A percentile compares a stretch with the other conserved stretches of the same genome.
These are phyloP conservation scores for Trypanosoma conorhini DNA, from an alignment of 208 protist genomes.

Conservation along the genomic window DNA sequence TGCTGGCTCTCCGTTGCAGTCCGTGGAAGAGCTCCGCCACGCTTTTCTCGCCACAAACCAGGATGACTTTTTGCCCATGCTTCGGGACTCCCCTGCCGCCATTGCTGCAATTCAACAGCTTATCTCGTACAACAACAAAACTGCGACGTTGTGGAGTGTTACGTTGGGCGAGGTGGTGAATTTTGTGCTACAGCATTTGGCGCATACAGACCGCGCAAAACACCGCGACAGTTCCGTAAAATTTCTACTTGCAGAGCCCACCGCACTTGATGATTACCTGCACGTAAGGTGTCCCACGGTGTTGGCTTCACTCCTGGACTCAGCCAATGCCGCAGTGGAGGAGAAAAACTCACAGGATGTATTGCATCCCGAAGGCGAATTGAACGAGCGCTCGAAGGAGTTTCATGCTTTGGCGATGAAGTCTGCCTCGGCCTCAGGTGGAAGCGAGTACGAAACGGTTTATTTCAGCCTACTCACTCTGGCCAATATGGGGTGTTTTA, in stretches of 20 bases:
- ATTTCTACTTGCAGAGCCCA: slow-evolving; percentile 7
- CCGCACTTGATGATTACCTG: slow-evolving; percentile 11
- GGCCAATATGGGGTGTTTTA: slow-evolving; percentile 19
- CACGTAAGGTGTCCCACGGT: slow-evolving; percentile 11
- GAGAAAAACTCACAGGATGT: not conserved
- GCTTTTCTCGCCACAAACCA: not conserved
- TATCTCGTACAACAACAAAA: slow-evolving; percentile 9
- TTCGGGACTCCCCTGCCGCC: not conserved
- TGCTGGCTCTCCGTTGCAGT: slow-evolving; percentile 19
- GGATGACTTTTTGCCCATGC: slow-evolving; percentile 5
- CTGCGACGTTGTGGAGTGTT: slow-evolving; percentile 12
- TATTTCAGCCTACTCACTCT: slow-evolving; percentile 24
- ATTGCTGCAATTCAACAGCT: slow-evolving; percentile 7
- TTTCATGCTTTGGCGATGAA: slow-evolving; percentile 21
- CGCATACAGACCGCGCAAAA: not conserved
- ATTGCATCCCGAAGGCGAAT: not conserved
- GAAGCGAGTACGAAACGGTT: slow-evolving; percentile 12
- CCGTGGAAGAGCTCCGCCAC: slow-evolving; percentile 23
- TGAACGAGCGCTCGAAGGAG: slow-evolving; percentile 3
- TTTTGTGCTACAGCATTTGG: slow-evolving; percentile 9
- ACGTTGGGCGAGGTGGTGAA: slow-evolving; percentile 18
- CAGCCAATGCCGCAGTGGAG: not conserved
- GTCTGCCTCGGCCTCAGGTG: not conserved
- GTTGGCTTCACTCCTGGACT: slow-evolving; percentile 5
- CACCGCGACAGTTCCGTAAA: not conserved